Percentiles rank a stretch among this genome's conserved stretches.
phyloP scores from a whole-genome alignment of 2,329 filamentous ascomycete species.

The Cordyceps farinosa region DNA sequence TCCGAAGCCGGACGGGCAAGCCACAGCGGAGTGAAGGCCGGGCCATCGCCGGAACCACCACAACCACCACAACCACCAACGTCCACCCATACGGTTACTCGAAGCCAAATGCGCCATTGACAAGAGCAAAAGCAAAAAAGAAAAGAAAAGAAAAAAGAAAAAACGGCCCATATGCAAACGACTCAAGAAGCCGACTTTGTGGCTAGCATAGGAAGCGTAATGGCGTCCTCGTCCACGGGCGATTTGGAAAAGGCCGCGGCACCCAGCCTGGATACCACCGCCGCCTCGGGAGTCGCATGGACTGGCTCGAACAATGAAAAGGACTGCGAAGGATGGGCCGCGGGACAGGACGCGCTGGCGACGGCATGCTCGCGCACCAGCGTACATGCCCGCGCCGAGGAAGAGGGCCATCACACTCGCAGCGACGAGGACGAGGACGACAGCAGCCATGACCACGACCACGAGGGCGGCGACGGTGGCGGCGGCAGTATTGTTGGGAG shows the following conservation, averaged over 20 bases:
- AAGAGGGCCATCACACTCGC: neutral
- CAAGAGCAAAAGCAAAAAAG: neutral
- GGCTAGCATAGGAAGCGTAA: neutral
- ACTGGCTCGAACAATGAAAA: neutral
- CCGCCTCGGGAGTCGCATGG: neutral
- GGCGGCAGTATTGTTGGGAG: constrained; percentile 30
- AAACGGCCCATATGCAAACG: too few species aligned
- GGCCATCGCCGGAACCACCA: neutral
- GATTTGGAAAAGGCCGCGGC: constrained; percentile 4
- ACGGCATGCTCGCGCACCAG: neutral
- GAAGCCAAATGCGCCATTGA: neutral
- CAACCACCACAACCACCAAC: neutral
- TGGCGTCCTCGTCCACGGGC: neutral
- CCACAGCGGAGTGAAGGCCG: constrained; percentile 1
- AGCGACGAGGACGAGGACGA: neutral
- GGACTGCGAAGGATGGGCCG: constrained; percentile 7
- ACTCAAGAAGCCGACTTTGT: neutral
- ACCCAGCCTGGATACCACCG: neutral
- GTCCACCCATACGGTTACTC: neutral
- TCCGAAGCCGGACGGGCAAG: neutral
- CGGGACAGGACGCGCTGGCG: constrained; percentile 14
- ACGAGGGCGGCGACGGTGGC: constrained; percentile 10
- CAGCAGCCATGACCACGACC: constrained; percentile 12
- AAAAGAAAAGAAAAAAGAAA: too few species aligned
- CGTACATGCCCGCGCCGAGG: neutral